phyloP scores from a whole-genome alignment of 768 basidiomycete genomes.

The Peribolospora baueri region DNA sequence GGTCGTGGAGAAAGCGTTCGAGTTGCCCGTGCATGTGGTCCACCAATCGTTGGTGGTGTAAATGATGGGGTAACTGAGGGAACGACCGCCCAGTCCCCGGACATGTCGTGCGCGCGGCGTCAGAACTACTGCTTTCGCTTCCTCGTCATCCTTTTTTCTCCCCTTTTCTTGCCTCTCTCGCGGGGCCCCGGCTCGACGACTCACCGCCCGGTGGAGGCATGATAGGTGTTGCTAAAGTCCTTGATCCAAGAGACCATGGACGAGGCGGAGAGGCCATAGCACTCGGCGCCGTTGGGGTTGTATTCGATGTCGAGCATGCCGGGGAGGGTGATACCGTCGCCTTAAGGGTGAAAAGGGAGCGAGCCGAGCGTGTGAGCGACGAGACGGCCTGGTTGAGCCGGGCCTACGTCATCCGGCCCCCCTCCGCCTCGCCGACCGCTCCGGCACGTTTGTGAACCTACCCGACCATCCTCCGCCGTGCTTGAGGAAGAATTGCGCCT shows the following conservation, averaged over 20 bases:
- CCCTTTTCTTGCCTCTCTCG: no score
- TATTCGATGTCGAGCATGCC: slow-evolving; percentile 41
- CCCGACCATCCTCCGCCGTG: not conserved
- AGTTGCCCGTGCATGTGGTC: slow-evolving; percentile 40
- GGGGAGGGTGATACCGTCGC: slow-evolving; percentile 36
- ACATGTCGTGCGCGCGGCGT: no score
- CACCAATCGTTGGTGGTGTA: slow-evolving; percentile 47
- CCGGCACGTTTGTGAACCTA: not conserved
- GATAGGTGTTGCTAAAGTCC: slow-evolving; percentile 12
- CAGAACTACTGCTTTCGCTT: no score
- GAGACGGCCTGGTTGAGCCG: no score
- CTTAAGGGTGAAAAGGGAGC: not conserved
- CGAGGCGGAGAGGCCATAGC: slow-evolving; percentile 31
- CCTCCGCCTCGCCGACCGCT: no score
- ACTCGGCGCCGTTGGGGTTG: slow-evolving; percentile 29
- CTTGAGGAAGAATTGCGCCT: not conserved
- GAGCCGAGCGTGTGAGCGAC: no score
- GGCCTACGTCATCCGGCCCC: no score
- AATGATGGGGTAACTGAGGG: slow-evolving; percentile 23
- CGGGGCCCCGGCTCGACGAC: no score
- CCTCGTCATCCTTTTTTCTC: no score
- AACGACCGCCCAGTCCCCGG: not conserved
- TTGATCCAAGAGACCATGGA: slow-evolving; percentile 40
- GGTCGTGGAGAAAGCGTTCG: slow-evolving; percentile 25
- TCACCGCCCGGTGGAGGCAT: no score